Evolutionary conservation across 2,329 filamentous ascomycete species (phyloP), one percentile per base, ranked within the genome.

Genomic region (Neospermospora avenae): DNA sequence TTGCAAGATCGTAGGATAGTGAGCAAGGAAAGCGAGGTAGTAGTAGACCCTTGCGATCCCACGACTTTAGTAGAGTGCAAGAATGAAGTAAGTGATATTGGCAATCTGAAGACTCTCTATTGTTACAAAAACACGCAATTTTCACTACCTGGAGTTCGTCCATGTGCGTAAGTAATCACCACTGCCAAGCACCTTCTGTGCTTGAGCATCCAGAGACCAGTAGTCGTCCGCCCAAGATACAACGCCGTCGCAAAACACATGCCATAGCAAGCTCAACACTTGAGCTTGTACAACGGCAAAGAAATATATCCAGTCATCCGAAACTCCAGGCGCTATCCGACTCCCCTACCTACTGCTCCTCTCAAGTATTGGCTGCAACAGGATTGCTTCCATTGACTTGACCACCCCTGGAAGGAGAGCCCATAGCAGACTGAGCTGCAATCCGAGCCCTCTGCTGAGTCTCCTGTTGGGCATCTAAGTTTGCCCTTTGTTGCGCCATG

Each of bases 401-500:
- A n/a, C 62, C 28, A 10, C 28, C 56, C 31, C 61, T 65, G 13
- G 61, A 54, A 18, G 68, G 63, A 41, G 68, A 66, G 22, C 62
- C 66, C 55, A 69, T 61, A 25, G 67, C 60, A 22, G 69, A 54
- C 57, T 70, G 71, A 13, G 69, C 67, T 24, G 65, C 66, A 58
- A 60, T 68, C 61, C 70, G 67, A 45, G 70, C 71, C 48, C 69
- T 65, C 48, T 70, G 65, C 42, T 72, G 71, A 14, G 64, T 58
- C 14, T 54, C 58, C 59, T 72, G 71, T 53, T 74, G 73, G 54
- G 69, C 66, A 18, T 71, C 71, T n/a, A 74, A 55, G 51, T 73
- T 71, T 51, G 70, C 72, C 31, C 72, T 67, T 58, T 74, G 72
- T 28, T 72, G 68, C 35, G 75, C 73, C 64, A 75, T 69, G 65